Conservation (phyloP, 73 alveolate species). For the Paraurostyla sp. region DNA sequence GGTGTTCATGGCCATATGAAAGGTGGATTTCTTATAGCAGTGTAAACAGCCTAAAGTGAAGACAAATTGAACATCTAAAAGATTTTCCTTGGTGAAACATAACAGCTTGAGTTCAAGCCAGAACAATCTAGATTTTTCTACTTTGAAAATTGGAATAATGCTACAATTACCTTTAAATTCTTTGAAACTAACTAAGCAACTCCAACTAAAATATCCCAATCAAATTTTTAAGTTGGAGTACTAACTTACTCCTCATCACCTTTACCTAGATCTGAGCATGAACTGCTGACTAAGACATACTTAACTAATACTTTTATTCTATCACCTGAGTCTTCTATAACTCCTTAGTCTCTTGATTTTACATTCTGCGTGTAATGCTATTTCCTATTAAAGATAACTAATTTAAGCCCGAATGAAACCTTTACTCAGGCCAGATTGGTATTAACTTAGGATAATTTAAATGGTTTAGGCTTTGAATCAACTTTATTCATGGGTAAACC, state of each 20-base stretch:
- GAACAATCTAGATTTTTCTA: slow-evolving; percentile 7
- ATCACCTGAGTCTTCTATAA: no score
- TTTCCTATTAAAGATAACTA: neutral
- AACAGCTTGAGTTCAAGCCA: neutral
- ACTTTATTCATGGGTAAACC: slow-evolving; percentile 41
- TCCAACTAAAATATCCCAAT: neutral
- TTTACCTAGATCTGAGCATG: no score
- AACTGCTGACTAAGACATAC: no score
- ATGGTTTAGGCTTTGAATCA: slow-evolving; percentile 49
- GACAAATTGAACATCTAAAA: neutral
- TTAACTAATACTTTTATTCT: no score
- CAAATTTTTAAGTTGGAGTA: neutral
- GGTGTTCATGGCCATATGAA: slow-evolving; percentile 39
- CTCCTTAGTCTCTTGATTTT: no score
- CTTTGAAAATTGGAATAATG: slow-evolving; percentile 58
- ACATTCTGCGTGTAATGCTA: slow-evolving; percentile 50
- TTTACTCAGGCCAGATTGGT: neutral
- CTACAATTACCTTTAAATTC: slow-evolving; percentile 1
- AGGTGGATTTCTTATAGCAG: neutral
- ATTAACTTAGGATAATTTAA: slow-evolving; percentile 23
- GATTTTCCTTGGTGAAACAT: slow-evolving; percentile 14
- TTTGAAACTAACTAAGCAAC: neutral
- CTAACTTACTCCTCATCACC: neutral
- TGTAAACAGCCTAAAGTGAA: neutral
- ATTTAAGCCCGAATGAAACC: neutral